phyloP scores from a whole-genome alignment of 2,329 filamentous ascomycete species.

The Colletotrichum sp. region DNA sequence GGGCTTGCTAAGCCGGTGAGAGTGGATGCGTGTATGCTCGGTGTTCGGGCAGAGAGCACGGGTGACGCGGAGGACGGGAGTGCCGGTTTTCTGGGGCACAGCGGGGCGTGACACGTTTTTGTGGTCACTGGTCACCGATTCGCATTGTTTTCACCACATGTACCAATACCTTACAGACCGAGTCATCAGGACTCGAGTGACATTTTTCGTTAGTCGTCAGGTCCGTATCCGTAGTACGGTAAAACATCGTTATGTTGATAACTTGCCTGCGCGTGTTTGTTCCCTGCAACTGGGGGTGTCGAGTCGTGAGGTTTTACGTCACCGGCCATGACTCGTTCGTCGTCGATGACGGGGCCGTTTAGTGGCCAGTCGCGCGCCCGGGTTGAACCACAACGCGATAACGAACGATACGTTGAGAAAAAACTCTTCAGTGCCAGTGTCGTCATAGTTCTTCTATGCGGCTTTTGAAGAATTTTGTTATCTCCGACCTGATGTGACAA shows the following conservation, averaged over 20 bases:
- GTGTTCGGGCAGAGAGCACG: not conserved
- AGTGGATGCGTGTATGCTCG: not conserved
- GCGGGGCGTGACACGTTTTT: not conserved
- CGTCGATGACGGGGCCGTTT: not conserved
- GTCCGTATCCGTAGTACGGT: not conserved
- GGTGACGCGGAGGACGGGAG: not conserved
- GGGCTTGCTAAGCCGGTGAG: not conserved
- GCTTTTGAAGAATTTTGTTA: not conserved
- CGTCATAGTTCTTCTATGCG: not conserved
- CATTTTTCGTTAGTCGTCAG: not conserved
- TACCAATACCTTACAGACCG: not conserved
- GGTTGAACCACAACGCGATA: not conserved
- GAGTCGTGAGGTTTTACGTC: conserved; percentile 9
- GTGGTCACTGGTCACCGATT: not conserved
- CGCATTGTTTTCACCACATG: not conserved
- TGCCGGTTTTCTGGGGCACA: not conserved
- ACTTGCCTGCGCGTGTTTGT: not conserved
- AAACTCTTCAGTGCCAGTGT: not conserved
- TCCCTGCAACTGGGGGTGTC: not conserved
- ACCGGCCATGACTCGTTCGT: conserved; percentile 10
- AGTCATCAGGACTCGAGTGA: not conserved
- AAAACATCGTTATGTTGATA: not conserved
- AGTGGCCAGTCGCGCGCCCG: not conserved
- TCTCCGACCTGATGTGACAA: not conserved
- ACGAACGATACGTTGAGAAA: not conserved